Percentiles rank a stretch among this genome's conserved stretches.
Evolutionary conservation across 148 eudicot species (phyloP).

Genomic region (Polygonum maritimum): DNA sequence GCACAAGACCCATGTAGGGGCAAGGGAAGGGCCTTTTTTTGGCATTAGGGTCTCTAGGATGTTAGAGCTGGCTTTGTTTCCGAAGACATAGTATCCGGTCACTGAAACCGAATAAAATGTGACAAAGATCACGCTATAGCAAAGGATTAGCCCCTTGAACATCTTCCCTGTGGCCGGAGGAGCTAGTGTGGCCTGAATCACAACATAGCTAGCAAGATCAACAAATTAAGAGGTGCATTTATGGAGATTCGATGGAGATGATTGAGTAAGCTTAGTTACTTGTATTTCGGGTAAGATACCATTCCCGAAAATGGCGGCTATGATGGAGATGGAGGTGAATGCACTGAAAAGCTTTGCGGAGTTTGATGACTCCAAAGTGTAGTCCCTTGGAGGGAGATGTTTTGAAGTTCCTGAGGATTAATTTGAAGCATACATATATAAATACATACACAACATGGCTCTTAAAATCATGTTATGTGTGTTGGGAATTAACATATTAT

Average conservation of each 20-base stretch:
- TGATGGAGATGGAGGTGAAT: conserved; percentile 87
- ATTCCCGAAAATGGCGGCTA: conserved; percentile 88
- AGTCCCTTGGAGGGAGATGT: conserved; percentile 60
- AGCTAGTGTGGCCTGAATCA: conserved; percentile 83
- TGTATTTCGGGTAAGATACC: conserved; percentile 98
- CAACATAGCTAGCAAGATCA: background rate
- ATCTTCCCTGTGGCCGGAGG: conserved; percentile 96
- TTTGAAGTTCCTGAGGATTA: conserved; percentile 33
- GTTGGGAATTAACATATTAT: background rate
- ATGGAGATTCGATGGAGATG: background rate
- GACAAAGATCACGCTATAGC: conserved; percentile 67
- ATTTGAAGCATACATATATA: background rate
- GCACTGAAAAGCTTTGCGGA: conserved; percentile 52
- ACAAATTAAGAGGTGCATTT: background rate
- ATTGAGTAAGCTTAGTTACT: conserved; percentile 20
- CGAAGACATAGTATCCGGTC: conserved; percentile 84
- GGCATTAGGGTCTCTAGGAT: conserved; percentile 77
- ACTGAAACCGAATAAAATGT: conserved; percentile 84
- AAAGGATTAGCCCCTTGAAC: conserved; percentile 78
- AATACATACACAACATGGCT: background rate
- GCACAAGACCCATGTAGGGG: conserved; percentile 65
- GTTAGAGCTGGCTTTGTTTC: conserved; percentile 63
- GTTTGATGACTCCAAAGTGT: conserved; percentile 48
- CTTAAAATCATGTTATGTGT: background rate
- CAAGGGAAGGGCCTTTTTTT: conserved; percentile 66